phyloP scores from a whole-genome alignment of 2,329 filamentous ascomycete genomes.

The Sarocladiaceae sp. region DNA sequence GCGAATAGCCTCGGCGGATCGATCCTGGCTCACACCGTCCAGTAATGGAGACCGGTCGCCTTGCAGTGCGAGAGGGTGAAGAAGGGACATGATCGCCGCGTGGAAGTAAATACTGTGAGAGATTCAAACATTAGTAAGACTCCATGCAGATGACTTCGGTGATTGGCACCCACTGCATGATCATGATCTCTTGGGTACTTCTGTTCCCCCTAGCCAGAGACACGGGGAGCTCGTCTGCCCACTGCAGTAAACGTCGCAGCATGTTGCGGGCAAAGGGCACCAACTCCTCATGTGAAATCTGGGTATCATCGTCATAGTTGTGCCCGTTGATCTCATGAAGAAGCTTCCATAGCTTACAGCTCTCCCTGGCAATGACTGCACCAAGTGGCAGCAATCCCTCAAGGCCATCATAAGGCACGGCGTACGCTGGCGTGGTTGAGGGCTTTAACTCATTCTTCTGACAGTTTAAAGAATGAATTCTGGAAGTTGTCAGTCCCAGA shows the following conservation, averaged over 20 bases:
- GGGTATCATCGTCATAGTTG: neutral
- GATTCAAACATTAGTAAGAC: neutral
- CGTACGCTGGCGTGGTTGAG: neutral
- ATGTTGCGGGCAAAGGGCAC: conserved; percentile 1
- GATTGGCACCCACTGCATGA: conserved; percentile 11
- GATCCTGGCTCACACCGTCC: neutral
- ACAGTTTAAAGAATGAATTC: conserved; percentile 10
- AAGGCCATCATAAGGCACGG: neutral
- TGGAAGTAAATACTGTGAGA: conserved; percentile 10
- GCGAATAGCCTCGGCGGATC: conserved; percentile 4
- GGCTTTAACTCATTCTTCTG: conserved; percentile 8
- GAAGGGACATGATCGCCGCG: conserved; percentile 6
- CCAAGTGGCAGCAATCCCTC: neutral
- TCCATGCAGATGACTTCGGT: neutral
- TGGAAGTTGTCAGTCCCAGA: neutral
- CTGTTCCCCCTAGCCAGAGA: conserved; percentile 10
- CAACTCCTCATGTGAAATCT: neutral
- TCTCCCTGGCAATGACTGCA: neutral
- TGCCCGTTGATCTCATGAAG: conserved; percentile 8
- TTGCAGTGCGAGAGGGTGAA: conserved; percentile 8
- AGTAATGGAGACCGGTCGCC: neutral
- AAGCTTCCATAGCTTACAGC: conserved; percentile 8
- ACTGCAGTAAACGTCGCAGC: conserved; percentile 7
- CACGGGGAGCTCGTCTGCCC: conserved; percentile 8
- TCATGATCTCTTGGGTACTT: conserved; percentile 10